Conservation (phyloP, 768 basidiomycete genomes). For the Boletellus sp. region DNA sequence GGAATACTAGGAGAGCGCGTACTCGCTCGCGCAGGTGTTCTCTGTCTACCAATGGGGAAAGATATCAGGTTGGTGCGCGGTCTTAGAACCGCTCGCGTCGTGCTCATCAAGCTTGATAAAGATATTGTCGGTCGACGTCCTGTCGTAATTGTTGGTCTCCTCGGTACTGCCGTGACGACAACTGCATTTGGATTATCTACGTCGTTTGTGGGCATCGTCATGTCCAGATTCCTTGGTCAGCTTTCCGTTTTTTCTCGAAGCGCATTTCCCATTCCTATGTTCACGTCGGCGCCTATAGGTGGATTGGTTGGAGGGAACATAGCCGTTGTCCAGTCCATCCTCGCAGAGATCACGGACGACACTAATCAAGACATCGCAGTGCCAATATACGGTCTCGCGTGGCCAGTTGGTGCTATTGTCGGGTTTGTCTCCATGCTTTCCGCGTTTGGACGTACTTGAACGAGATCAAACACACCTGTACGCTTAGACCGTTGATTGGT, state of each 20-base stretch:
- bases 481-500: neutral
- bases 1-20: conserved; percentile 53
- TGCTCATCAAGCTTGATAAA: conserved; percentile 15
- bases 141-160: conserved; percentile 50
- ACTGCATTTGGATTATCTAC: conserved; percentile 50
- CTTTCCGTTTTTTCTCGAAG: neutral
- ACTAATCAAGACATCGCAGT: conserved; percentile 59
- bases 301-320: conserved; percentile 59
- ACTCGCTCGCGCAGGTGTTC: too few relatives aligned
- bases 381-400: conserved; percentile 23
- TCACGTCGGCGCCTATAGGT: conserved; percentile 32
- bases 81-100: neutral
- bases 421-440: too few relatives aligned
- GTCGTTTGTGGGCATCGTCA: conserved; percentile 44
- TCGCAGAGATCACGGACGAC: conserved; percentile 60
- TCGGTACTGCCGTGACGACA: conserved; percentile 49
- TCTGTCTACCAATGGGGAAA: conserved; percentile 52
- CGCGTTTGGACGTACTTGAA: too few relatives aligned
- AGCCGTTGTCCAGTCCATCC: conserved; percentile 57
- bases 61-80: conserved; percentile 42
- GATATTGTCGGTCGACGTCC: conserved; percentile 62
- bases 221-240: conserved; percentile 51
- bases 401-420: too few relatives aligned
- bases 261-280: too few relatives aligned
- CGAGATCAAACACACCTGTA: too few relatives aligned